Conservation (phyloP, 2,329 filamentous ascomycete genomes). For the Botrytis pseudocinerea region DNA sequence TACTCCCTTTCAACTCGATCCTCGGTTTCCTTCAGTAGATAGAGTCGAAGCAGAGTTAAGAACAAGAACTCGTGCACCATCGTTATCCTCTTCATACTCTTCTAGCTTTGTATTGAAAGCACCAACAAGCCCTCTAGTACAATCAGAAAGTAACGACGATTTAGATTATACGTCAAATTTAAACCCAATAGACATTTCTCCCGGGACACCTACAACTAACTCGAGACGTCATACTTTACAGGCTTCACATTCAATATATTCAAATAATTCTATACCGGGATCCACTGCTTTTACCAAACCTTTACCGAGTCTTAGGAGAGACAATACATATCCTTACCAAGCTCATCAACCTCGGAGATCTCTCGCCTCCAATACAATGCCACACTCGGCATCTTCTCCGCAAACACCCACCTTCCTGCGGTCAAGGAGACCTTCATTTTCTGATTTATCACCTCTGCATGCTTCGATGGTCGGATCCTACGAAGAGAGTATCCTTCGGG, state of each 20-base stretch:
- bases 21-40: slow-evolving; percentile 35
- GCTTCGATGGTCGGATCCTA: slow-evolving; percentile 98
- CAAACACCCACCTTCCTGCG: slow-evolving; percentile 54
- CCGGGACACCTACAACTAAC: slow-evolving; percentile 41
- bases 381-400: slow-evolving; percentile 46
- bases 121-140: slow-evolving; percentile 88
- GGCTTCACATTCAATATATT: slow-evolving; percentile 55
- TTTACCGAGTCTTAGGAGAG: slow-evolving; percentile 54
- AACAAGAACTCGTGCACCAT: slow-evolving; percentile 48
- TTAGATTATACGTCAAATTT: slow-evolving; percentile 60
- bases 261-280: slow-evolving; percentile 43
- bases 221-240: slow-evolving; percentile 71
- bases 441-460: slow-evolving; percentile 75
- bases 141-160: slow-evolving; percentile 84
- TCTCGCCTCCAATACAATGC: slow-evolving; percentile 59
- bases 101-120: slow-evolving; percentile 82
- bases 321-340: slow-evolving; percentile 69
- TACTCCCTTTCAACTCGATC: slow-evolving; percentile 49
- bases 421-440: slow-evolving; percentile 68
- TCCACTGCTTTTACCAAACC: slow-evolving; percentile 48
- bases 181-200: slow-evolving; percentile 52
- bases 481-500: slow-evolving; percentile 92
- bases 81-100: slow-evolving; percentile 69
- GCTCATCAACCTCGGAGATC: slow-evolving; percentile 78
- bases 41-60: slow-evolving; percentile 23